Evolutionary conservation across 495 filamentous ascomycete species (phyloP).

Genomic region (Trichocladium antarcticum): DNA sequence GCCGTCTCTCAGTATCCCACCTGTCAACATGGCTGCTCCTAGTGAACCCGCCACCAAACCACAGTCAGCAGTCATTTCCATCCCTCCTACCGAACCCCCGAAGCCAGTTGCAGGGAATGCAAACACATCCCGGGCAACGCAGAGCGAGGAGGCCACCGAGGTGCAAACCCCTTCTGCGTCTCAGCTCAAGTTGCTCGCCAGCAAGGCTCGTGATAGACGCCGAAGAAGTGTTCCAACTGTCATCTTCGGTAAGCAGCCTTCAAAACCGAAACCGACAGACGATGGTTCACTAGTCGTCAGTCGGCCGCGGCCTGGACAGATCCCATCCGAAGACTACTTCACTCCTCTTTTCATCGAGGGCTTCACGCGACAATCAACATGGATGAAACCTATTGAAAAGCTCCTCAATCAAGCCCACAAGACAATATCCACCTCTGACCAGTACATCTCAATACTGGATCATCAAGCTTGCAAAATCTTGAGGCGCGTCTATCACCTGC

Average conservation of each 20-base stretch:
- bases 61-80: neutral
- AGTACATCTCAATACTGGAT: conserved; percentile 65
- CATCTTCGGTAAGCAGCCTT: conserved; percentile 57
- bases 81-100: neutral
- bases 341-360: conserved; percentile 69
- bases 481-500: conserved; percentile 74
- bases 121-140: neutral
- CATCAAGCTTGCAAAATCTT: conserved; percentile 74
- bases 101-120: neutral
- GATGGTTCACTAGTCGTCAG: conserved; percentile 24
- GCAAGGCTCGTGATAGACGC: conserved; percentile 50
- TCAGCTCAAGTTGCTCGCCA: conserved; percentile 42
- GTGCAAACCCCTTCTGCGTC: conserved; percentile 26
- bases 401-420: conserved; percentile 68
- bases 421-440: conserved; percentile 66
- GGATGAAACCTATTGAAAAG: conserved; percentile 52
- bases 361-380: conserved; percentile 46
- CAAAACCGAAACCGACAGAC: conserved; percentile 16
- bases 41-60: neutral
- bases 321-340: conserved; percentile 59
- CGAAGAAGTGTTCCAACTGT: conserved; percentile 63
- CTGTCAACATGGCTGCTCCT: neutral
- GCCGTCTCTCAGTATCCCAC: neutral
- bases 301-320: conserved; percentile 29
- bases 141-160: conserved; percentile 3